These are phyloP conservation scores for Paramecium primaurelia DNA, from an alignment of 73 alveolate species.

Conservation along the genomic window DNA sequence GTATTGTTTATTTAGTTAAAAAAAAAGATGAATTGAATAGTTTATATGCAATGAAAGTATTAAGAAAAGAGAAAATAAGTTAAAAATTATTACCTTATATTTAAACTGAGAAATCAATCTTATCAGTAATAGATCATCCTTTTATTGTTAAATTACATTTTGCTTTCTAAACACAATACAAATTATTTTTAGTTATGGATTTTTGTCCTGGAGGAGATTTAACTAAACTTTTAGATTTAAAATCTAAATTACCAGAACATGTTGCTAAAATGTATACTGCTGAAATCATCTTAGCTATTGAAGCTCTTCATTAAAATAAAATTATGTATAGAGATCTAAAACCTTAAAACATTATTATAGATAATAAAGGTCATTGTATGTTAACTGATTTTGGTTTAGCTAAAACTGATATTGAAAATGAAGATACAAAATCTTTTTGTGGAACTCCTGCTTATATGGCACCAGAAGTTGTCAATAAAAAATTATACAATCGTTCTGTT, in stretches of 20 bases:
- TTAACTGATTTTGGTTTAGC: conserved; percentile 85
- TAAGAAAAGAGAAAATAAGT: conserved; percentile 68
- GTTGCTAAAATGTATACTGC: conserved; percentile 81
- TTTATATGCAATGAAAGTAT: conserved; percentile 59
- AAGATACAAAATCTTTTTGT: conserved; percentile 73
- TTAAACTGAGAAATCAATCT: conserved; percentile 16
- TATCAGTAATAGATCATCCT: conserved; percentile 69
- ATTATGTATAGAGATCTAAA: conserved; percentile 77
- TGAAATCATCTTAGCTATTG: conserved; percentile 81
- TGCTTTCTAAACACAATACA: conserved; percentile 85
- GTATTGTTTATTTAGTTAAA: conserved; percentile 51
- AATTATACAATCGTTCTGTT: conserved; percentile 70
- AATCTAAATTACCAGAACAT: conserved; percentile 66
- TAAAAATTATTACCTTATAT: conserved; percentile 30
- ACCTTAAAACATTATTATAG: conserved; percentile 80
- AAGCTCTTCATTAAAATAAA: conserved; percentile 73
- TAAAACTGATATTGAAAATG: conserved; percentile 68
- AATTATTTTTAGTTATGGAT: conserved; percentile 89
- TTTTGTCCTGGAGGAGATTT: conserved; percentile 94
- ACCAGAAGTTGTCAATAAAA: conserved; percentile 78
- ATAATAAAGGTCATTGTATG: conserved; percentile 71
- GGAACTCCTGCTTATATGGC: conserved; percentile 86
- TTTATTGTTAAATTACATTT: conserved; percentile 84
- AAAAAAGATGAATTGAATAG: conserved; percentile 30
- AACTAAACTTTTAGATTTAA: conserved; percentile 58